Percentiles rank a stretch among this genome's conserved stretches.
Evolutionary conservation across 805 yeast species (phyloP).

Genomic region (Lachancea kluyveri): DNA sequence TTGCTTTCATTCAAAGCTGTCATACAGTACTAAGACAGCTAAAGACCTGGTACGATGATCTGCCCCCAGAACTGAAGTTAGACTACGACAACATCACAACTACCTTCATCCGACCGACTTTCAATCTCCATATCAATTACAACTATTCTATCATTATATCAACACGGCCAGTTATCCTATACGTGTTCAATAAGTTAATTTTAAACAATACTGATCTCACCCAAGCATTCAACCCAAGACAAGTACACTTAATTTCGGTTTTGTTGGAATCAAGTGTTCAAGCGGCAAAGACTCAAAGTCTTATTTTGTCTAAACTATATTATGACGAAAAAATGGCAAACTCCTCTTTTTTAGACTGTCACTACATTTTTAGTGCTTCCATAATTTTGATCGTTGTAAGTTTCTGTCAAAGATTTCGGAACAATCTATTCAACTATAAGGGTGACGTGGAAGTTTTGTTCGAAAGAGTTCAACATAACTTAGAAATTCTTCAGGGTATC

Average conservation of each 20-base stretch:
- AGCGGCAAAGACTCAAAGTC: constrained; percentile 17
- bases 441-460: constrained; percentile 10
- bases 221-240: constrained; percentile 8
- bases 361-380: constrained; percentile 16
- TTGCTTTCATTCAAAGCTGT: constrained; percentile 17
- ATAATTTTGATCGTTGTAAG: constrained; percentile 14
- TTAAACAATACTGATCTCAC: constrained; percentile 7
- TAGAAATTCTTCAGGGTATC: constrained; percentile 11
- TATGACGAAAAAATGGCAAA: constrained; percentile 14
- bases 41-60: constrained; percentile 13
- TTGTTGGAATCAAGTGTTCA: constrained; percentile 16
- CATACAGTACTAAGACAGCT: constrained; percentile 11
- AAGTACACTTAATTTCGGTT: constrained; percentile 8
- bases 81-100: constrained; percentile 11
- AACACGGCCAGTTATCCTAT: constrained; percentile 16
- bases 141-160: constrained; percentile 17
- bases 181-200: constrained; percentile 14
- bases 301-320: constrained; percentile 12
- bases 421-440: constrained; percentile 9
- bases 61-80: constrained; percentile 11
- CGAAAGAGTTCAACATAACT: constrained; percentile 12
- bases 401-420: constrained; percentile 12
- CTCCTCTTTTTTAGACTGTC: constrained; percentile 17
- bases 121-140: constrained; percentile 18
- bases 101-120: constrained; percentile 12